phyloP scores from a whole-genome alignment of 352 stramenopile species.

The Phytophthora aleatoria region DNA sequence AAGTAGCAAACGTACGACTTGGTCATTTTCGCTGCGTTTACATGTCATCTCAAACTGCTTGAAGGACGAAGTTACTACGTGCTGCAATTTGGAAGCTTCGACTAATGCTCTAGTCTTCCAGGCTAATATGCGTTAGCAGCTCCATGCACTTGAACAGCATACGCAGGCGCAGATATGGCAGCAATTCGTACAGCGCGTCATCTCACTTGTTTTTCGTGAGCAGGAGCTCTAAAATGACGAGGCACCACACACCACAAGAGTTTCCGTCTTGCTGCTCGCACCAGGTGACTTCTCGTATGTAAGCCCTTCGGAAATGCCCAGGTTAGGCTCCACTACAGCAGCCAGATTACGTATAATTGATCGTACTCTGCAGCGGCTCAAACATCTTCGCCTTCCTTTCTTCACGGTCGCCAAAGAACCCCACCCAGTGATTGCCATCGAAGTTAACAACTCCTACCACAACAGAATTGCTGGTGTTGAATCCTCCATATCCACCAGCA shows the following conservation, averaged over 20 bases:
- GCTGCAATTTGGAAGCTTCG: too few relatives aligned
- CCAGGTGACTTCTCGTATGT: slow-evolving; percentile 4
- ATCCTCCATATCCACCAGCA: not conserved
- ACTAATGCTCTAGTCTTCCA: not conserved
- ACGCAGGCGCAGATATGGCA: not conserved
- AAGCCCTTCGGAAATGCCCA: not conserved
- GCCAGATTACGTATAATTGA: not conserved
- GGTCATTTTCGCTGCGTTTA: too few relatives aligned
- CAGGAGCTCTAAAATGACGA: slow-evolving; percentile 1
- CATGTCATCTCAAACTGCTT: too few relatives aligned
- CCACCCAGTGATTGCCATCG: not conserved
- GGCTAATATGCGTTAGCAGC: not conserved
- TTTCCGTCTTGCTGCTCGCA: slow-evolving; percentile 12
- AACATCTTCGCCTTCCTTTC: not conserved
- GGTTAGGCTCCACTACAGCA: not conserved
- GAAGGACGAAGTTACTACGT: too few relatives aligned
- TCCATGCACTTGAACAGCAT: not conserved
- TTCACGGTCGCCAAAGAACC: not conserved
- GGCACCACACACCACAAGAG: slow-evolving; percentile 13
- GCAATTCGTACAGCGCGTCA: not conserved
- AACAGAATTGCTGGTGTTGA: not conserved
- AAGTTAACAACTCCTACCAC: not conserved
- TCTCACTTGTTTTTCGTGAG: not conserved
- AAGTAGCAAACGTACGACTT: too few relatives aligned
- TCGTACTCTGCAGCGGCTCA: not conserved